Base-by-base conservation (phyloP, 1,284 basidiomycete species). In the Rhizoctonia solani region DNA sequence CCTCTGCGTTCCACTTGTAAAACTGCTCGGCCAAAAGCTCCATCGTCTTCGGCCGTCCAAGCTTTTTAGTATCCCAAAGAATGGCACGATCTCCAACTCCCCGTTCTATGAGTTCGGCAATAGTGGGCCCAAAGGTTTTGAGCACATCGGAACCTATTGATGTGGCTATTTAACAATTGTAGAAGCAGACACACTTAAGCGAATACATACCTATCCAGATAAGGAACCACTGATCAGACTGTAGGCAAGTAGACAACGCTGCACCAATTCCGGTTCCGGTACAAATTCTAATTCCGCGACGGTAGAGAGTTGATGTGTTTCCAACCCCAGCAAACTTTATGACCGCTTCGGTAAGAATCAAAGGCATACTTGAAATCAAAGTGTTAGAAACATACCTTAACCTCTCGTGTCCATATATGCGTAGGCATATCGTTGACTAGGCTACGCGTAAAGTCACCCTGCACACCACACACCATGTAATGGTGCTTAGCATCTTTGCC, bases 271-370 rank as follows among this genome's bases (percentile, higher is more conserved):
- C 89, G 6, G 89, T 90, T 47, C 88, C 88, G 0, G 88, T 90
- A 75, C 88, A 90, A 68, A 90, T 83, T 71, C 88, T 86, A 69
- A 90, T 84, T 23, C 88, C 89, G 70, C 88, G 85, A 69, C 56
- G 87, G 77, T 91, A 92, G 16, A 92, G 73, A 0, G 79, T 83
- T 4, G 88, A 90, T 1, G 88, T 89, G 74, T 92, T 88, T 21
- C 89, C 89, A 41, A 92, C 87, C 69, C 88, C 89, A 23, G 89
- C 89, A 71, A 91, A 85, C 87, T 88, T 69, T n/a, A n/a, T n/a
- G n/a, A n/a, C n/a, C n/a, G n/a, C n/a, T n/a, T n/a, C n/a, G n/a
- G 46, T 37, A 11, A 34, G 42, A 30, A 37, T 41, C 29, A 58
- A 11, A 39, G 9, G 16, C 37, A 8, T 8, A 19, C 9, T 4